These are phyloP conservation scores for Anaeromyces robustus DNA, from an alignment of 192 early-diverging fungal species.

Conservation along the genomic window DNA sequence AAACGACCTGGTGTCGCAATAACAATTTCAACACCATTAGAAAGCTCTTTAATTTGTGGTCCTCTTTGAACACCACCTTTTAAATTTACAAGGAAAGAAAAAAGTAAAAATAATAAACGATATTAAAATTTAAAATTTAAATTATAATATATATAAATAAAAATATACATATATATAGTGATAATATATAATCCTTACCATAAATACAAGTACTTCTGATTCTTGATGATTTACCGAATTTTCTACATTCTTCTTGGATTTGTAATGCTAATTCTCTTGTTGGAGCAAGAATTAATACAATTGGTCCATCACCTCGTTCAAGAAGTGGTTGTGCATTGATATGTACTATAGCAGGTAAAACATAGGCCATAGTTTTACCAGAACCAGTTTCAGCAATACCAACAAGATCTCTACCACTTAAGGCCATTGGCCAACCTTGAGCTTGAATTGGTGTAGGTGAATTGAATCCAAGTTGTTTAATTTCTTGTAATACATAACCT, in stretches of 20 bases:
- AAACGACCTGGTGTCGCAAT: conserved; percentile 97
- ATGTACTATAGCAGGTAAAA: conserved; percentile 89
- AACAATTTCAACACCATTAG: conserved; percentile 79
- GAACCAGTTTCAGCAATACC: conserved; percentile 75
- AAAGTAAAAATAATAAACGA: too few relatives aligned
- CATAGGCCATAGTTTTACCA: conserved; percentile 92
- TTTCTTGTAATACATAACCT: conserved; percentile 77
- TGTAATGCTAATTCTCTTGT: conserved; percentile 95
- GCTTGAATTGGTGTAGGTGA: conserved; percentile 87
- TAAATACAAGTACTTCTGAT: conserved; percentile 93
- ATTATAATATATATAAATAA: too few relatives aligned
- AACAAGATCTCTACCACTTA: conserved; percentile 86
- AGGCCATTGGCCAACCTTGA: conserved; percentile 98
- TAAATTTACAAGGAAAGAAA: too few relatives aligned
- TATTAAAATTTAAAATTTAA: too few relatives aligned
- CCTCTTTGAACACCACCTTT: conserved; percentile 72
- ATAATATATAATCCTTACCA: conserved; percentile 16
- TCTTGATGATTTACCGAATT: conserved; percentile 73
- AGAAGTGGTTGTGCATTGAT: conserved; percentile 94
- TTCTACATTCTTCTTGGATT: conserved; percentile 87
- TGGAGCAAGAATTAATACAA: conserved; percentile 88
- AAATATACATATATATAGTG: too few relatives aligned
- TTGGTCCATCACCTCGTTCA: conserved; percentile 84
- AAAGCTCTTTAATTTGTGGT: conserved; percentile 74
- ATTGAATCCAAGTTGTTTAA: conserved; percentile 67